Evolutionary conservation across 2,329 filamentous ascomycete genomes (phyloP).

Genomic region (Colletotrichum nymphaeae): DNA sequence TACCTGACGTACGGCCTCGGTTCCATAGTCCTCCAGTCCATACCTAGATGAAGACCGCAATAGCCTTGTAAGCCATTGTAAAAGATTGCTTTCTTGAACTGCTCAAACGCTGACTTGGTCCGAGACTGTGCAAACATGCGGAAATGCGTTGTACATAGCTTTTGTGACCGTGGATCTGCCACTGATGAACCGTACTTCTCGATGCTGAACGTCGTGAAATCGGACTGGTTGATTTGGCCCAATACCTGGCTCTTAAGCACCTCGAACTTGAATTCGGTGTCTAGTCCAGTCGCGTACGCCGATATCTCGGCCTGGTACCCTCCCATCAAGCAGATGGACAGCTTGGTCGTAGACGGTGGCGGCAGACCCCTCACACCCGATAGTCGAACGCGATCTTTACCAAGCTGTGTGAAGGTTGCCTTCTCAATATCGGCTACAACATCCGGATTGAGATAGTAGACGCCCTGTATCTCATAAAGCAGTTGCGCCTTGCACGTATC

Average conservation of each 20-base stretch:
- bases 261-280: slow-evolving; percentile 43
- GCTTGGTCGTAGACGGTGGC: slow-evolving; percentile 52
- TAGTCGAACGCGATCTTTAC: slow-evolving; percentile 47
- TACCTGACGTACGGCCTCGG: slow-evolving; percentile 44
- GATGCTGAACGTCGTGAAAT: slow-evolving; percentile 44
- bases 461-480: slow-evolving; percentile 60
- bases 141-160: slow-evolving; percentile 52
- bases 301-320: slow-evolving; percentile 51
- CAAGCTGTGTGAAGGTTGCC: slow-evolving; percentile 49
- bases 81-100: slow-evolving; percentile 40
- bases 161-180: slow-evolving; percentile 44
- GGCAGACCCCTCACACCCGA: slow-evolving; percentile 50
- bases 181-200: slow-evolving; percentile 42
- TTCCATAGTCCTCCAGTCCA: slow-evolving; percentile 50
- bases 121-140: slow-evolving; percentile 53
- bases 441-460: slow-evolving; percentile 60
- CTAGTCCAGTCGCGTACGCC: slow-evolving; percentile 39
- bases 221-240: slow-evolving; percentile 36
- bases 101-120: slow-evolving; percentile 37
- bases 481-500: slow-evolving; percentile 57
- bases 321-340: slow-evolving; percentile 50
- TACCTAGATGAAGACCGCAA: slow-evolving; percentile 46
- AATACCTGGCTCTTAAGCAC: slow-evolving; percentile 43
- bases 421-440: slow-evolving; percentile 55
- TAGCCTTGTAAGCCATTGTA: slow-evolving; percentile 48